Percentiles rank a stretch among this genome's conserved stretches.
These are phyloP conservation scores for Zygotorulaspora danielsina DNA, from an alignment of 805 yeast species.

Conservation along the genomic window DNA sequence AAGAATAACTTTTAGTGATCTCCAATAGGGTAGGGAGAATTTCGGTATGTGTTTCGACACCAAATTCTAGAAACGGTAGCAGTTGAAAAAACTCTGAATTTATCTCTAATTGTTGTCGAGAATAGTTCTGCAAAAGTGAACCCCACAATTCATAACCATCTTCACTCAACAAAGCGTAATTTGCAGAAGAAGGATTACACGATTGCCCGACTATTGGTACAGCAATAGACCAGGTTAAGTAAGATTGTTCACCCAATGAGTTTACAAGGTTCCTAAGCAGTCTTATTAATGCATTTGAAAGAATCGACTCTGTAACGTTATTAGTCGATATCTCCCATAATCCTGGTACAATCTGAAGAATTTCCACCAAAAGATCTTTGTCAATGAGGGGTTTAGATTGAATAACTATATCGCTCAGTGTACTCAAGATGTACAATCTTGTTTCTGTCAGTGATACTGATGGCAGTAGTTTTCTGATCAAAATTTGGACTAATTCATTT, in stretches of 20 bases:
- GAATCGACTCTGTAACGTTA: slow-evolving; percentile 36
- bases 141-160: slow-evolving; percentile 87
- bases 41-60: slow-evolving; percentile 68
- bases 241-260: slow-evolving; percentile 52
- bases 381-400: slow-evolving; percentile 62
- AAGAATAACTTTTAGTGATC: slow-evolving; percentile 57
- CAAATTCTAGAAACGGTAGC: slow-evolving; percentile 51
- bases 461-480: slow-evolving; percentile 46
- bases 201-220: slow-evolving; percentile 60
- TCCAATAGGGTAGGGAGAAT: slow-evolving; percentile 60
- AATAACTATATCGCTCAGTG: slow-evolving; percentile 58
- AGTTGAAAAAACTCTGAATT: slow-evolving; percentile 41
- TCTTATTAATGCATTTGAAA: slow-evolving; percentile 50
- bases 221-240: slow-evolving; percentile 49
- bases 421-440: slow-evolving; percentile 66
- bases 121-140: slow-evolving; percentile 59
- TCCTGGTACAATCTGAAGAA: slow-evolving; percentile 59
- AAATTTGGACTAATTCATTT: slow-evolving; percentile 45
- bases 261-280: slow-evolving; percentile 52
- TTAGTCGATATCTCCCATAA: slow-evolving; percentile 63
- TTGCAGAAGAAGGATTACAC: slow-evolving; percentile 57
- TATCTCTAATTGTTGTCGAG: slow-evolving; percentile 34
- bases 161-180: slow-evolving; percentile 60
- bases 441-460: slow-evolving; percentile 63
- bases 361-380: slow-evolving; percentile 45